A percentile compares a stretch with the other conserved stretches of the same genome.
Evolutionary conservation across 2,329 filamentous ascomycete genomes (phyloP).

Genomic region (Fusarium praegraminearum): DNA sequence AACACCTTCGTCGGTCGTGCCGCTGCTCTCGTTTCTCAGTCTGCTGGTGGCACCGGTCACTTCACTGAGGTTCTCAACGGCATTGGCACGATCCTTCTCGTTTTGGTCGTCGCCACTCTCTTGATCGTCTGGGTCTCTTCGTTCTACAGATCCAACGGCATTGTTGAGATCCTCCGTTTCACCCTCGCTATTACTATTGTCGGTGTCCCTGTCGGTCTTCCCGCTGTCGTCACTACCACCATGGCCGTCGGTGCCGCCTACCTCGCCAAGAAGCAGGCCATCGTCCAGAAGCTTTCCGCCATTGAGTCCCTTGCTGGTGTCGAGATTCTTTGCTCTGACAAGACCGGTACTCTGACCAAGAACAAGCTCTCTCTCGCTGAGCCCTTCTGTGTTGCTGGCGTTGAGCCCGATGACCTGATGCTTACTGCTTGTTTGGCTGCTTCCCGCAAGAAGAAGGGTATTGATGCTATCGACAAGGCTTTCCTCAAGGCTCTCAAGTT

Average conservation of each 20-base stretch:
- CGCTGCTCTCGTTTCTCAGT: slow-evolving; percentile 85
- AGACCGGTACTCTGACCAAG: slow-evolving; percentile 93
- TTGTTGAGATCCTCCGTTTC: slow-evolving; percentile 83
- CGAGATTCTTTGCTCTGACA: slow-evolving; percentile 94
- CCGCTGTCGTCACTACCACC: slow-evolving; percentile 91
- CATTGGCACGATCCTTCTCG: slow-evolving; percentile 74
- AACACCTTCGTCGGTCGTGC: slow-evolving; percentile 91
- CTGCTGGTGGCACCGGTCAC: slow-evolving; percentile 80
- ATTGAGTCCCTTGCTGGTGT: slow-evolving; percentile 94
- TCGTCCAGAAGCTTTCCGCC: slow-evolving; percentile 91
- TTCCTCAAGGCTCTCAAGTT: slow-evolving; percentile 87
- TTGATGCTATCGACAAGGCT: slow-evolving; percentile 94
- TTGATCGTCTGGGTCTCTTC: slow-evolving; percentile 87
- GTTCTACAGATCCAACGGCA: slow-evolving; percentile 88
- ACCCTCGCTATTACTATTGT: slow-evolving; percentile 91
- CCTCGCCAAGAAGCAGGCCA: slow-evolving; percentile 91
- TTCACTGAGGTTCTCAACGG: slow-evolving; percentile 92
- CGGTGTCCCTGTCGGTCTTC: slow-evolving; percentile 92
- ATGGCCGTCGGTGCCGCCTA: slow-evolving; percentile 95
- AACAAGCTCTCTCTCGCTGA: slow-evolving; percentile 92
- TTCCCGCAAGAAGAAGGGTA: slow-evolving; percentile 94
- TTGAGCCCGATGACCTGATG: slow-evolving; percentile 90
- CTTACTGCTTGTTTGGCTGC: slow-evolving; percentile 90
- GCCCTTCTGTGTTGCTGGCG: slow-evolving; percentile 84
- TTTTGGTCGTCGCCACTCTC: slow-evolving; percentile 84